Conservation (phyloP, 495 filamentous ascomycete species). For the Acidiella bohemica region DNA sequence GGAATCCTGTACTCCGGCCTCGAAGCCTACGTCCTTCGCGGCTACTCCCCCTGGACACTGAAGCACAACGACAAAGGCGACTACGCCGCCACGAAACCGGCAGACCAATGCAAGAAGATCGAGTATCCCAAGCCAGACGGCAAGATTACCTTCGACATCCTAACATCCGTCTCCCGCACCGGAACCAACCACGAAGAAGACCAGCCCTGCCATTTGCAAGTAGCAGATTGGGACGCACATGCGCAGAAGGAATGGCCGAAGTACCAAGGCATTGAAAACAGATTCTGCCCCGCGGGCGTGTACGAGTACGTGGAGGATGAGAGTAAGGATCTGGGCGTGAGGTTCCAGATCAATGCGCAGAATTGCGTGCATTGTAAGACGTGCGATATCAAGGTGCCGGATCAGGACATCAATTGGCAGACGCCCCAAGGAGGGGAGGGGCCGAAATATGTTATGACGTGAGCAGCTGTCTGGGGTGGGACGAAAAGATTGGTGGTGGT, state of each 20-base stretch:
- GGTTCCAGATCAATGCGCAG: constrained; percentile 96
- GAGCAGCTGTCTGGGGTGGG: too few relatives aligned
- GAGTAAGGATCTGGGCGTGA: constrained; percentile 64
- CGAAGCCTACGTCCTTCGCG: constrained; percentile 77
- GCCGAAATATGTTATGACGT: constrained; percentile 93
- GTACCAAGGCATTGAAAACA: constrained; percentile 87
- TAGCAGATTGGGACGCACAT: constrained; percentile 88
- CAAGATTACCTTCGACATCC: constrained; percentile 84
- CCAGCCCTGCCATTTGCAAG: constrained; percentile 89
- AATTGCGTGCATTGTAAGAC: constrained; percentile 99
- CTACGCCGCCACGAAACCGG: constrained; percentile 62
- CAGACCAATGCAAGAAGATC: constrained; percentile 70
- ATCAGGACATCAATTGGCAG: constrained; percentile 76
- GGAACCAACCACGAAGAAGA: constrained; percentile 99
- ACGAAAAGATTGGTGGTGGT: too few relatives aligned
- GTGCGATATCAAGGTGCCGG: constrained; percentile 94
- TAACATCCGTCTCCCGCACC: constrained; percentile 85
- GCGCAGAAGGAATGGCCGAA: constrained; percentile 65
- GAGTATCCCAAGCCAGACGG: constrained; percentile 95
- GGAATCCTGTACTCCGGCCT: constrained; percentile 88
- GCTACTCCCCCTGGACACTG: constrained; percentile 81
- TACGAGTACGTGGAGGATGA: constrained; percentile 97
- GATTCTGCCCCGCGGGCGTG: constrained; percentile 98
- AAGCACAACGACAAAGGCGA: constrained; percentile 68
- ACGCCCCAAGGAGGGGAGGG: constrained; percentile 93